Conservation (phyloP, 106 monocot genomes). For the Acanthochlamys bracteata region DNA sequence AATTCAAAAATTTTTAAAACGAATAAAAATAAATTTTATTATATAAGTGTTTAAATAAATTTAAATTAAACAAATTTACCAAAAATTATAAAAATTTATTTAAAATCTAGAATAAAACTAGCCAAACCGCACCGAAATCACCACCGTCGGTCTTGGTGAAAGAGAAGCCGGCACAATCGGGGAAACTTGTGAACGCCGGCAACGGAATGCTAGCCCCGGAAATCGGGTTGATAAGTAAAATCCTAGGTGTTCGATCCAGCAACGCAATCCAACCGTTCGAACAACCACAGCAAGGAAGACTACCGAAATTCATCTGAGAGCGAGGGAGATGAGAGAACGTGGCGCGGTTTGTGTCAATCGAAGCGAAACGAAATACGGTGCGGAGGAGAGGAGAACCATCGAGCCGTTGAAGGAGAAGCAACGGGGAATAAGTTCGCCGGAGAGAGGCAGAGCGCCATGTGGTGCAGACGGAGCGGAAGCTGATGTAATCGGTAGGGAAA, state of each 20-base stretch:
- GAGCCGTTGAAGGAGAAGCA: neutral
- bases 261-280: neutral
- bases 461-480: slow-evolving; percentile 2
- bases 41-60: no score
- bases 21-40: no score
- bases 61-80: no score
- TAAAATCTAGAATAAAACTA: no score
- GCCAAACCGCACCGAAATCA: no score
- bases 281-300: neutral
- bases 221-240: neutral
- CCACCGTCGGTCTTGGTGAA: neutral
- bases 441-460: neutral
- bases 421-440: neutral
- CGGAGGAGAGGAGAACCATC: neutral
- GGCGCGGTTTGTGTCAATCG: neutral
- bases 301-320: neutral
- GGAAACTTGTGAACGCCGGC: neutral
- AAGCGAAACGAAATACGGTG: neutral
- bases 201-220: neutral
- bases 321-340: neutral
- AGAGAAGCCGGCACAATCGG: neutral
- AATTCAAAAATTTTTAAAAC: no score
- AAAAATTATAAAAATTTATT: no score
- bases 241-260: neutral
- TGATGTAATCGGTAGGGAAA: neutral